Percentiles rank a stretch among this genome's conserved stretches.
These are phyloP conservation scores for Ceratobasidium sp. DNA, from an alignment of 1,284 basidiomycete species.

Conservation along the genomic window DNA sequence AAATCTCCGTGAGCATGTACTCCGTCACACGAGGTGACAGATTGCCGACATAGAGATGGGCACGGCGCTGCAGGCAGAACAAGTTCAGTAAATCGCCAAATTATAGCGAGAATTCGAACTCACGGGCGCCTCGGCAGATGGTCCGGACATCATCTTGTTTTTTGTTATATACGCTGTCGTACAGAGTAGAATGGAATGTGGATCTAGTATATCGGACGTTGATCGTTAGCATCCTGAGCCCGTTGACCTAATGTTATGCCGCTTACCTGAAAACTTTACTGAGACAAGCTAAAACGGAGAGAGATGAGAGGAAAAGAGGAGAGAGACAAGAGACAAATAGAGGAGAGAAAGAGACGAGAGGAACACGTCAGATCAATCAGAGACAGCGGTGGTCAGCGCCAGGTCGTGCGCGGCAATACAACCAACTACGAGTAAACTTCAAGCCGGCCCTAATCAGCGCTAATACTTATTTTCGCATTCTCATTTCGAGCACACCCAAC, in stretches of 20 bases:
- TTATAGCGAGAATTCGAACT: constrained; percentile 48
- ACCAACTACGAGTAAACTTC: constrained; percentile 26
- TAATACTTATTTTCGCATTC: not conserved
- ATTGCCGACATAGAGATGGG: constrained; percentile 98
- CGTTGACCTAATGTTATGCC: constrained; percentile 29
- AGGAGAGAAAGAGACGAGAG: constrained; percentile 59
- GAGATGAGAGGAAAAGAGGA: constrained; percentile 51
- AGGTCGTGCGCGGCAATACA: constrained; percentile 36
- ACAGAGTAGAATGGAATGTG: constrained; percentile 39
- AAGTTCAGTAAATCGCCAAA: constrained; percentile 46
- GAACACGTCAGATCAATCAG: constrained; percentile 58
- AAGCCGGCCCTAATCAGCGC: constrained; percentile 34
- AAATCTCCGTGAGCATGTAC: constrained; percentile 96
- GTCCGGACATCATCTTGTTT: constrained; percentile 31
- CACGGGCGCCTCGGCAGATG: constrained; percentile 78
- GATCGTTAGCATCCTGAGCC: constrained; percentile 35
- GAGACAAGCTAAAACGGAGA: constrained; percentile 40
- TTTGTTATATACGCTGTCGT: constrained; percentile 38
- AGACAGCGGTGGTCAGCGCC: constrained; percentile 60
- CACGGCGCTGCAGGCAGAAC: constrained; percentile 57
- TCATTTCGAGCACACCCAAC: constrained; percentile 7
- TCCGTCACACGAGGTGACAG: constrained; percentile 92
- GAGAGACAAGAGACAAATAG: constrained; percentile 59
- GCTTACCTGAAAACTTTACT: constrained; percentile 39
- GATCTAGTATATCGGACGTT: constrained; percentile 27